Conservation (phyloP, 2,329 filamentous ascomycete genomes). For the Paraphoma chrysanthemicola region DNA sequence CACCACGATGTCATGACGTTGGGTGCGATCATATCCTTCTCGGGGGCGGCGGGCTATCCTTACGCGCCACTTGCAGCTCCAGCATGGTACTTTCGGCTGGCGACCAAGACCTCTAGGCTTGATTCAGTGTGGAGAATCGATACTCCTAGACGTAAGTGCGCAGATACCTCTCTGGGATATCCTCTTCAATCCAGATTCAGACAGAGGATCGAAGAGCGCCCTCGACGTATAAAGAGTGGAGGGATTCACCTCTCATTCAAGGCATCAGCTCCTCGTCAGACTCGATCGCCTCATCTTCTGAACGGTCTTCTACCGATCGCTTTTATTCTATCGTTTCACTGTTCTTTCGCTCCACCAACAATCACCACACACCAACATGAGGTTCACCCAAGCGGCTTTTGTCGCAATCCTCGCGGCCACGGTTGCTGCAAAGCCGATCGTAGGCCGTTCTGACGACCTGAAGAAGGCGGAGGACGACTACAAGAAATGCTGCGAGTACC, state of each 20-base stretch:
- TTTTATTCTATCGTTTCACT: background rate
- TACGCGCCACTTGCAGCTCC: background rate
- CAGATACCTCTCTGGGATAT: background rate
- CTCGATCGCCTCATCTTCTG: background rate
- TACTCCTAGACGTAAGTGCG: background rate
- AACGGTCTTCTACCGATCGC: background rate
- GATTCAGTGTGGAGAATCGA: background rate
- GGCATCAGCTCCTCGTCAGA: constrained; percentile 1
- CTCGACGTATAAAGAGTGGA: background rate
- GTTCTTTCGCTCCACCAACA: background rate
- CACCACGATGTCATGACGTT: background rate
- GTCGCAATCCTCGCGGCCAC: constrained; percentile 7
- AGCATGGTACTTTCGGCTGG: background rate
- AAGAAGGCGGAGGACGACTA: constrained; percentile 1
- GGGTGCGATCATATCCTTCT: background rate
- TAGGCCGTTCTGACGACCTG: background rate
- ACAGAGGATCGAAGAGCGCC: background rate
- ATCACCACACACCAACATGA: constrained; percentile 1
- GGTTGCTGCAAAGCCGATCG: constrained; percentile 4
- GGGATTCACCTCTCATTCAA: background rate
- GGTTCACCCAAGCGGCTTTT: constrained; percentile 3
- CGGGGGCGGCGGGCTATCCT: background rate
- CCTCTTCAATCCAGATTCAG: too few relatives aligned
- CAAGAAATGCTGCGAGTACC: constrained; percentile 1
- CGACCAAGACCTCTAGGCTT: background rate